These are phyloP conservation scores for Leersia perrieri DNA, from an alignment of 176 grass and related monocot genomes.

Conservation along the genomic window DNA sequence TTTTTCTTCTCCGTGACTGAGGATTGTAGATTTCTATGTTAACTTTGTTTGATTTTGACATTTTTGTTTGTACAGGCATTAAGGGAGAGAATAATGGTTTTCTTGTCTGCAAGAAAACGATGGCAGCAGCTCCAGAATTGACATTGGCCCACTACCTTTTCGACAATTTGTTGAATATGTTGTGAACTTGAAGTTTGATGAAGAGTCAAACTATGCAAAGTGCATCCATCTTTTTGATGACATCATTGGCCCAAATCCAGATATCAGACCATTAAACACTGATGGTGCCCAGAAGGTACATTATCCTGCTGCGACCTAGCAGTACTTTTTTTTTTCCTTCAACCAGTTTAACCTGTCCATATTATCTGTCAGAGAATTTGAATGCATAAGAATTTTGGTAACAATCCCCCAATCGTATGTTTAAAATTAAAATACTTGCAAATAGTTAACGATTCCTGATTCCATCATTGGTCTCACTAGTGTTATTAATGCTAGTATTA, in stretches of 20 bases:
- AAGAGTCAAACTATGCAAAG: slow-evolving; percentile 88
- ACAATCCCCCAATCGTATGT: not conserved
- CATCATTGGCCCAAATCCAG: slow-evolving; percentile 90
- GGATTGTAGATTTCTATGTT: slow-evolving; percentile 93
- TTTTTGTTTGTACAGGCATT: slow-evolving; percentile 18
- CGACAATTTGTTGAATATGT: slow-evolving; percentile 92
- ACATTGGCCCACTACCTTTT: slow-evolving; percentile 81
- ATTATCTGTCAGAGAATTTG: no score
- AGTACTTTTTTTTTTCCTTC: no score
- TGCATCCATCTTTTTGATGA: slow-evolving; percentile 94
- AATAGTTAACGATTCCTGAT: slow-evolving; percentile 7
- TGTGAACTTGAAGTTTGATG: slow-evolving; percentile 93
- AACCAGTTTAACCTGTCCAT: no score
- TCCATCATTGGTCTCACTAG: not conserved
- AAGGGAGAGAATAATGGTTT: slow-evolving; percentile 97
- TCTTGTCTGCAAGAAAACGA: slow-evolving; percentile 97
- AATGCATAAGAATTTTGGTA: no score
- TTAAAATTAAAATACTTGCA: not conserved
- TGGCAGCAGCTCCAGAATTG: slow-evolving; percentile 77
- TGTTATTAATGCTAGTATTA: not conserved
- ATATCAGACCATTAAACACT: slow-evolving; percentile 83
- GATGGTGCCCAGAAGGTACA: slow-evolving; percentile 95
- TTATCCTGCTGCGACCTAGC: not conserved
- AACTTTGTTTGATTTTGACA: slow-evolving; percentile 9
- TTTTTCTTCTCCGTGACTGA: slow-evolving; percentile 95